A percentile compares a stretch with the other conserved stretches of the same genome.
Evolutionary conservation across 306 rosid species (phyloP).

Genomic region (Lupinus albus): DNA sequence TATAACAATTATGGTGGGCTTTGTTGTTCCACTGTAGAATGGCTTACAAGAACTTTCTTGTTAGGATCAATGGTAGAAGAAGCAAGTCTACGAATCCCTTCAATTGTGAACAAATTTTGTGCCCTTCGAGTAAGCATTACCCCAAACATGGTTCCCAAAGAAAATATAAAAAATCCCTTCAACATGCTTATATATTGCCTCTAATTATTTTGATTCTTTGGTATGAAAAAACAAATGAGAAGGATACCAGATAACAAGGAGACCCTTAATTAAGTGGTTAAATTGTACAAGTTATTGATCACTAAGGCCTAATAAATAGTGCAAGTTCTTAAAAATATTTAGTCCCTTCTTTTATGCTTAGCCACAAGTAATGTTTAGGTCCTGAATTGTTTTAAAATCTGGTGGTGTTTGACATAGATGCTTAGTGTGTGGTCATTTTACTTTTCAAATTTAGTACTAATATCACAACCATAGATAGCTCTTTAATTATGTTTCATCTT

Average conservation of each 20-base stretch:
- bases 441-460: not conserved
- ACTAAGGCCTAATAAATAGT: conserved; percentile 20
- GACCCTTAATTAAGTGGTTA: not conserved
- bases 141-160: conserved; percentile 44
- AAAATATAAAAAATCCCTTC: conserved; percentile 39
- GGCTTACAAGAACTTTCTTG: conserved; percentile 32
- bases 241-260: not conserved
- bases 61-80: conserved; percentile 27
- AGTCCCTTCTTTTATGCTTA: conserved; percentile 25
- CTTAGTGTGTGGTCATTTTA: not conserved
- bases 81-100: conserved; percentile 30
- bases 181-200: conserved; percentile 27
- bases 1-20: not conserved
- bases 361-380: conserved; percentile 9
- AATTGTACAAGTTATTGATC: not conserved
- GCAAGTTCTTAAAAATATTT: not conserved
- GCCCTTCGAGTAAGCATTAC: conserved; percentile 15
- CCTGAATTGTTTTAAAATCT: conserved; percentile 8
- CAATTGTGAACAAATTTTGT: conserved; percentile 18
- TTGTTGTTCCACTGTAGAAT: conserved; percentile 2
- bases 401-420: not conserved
- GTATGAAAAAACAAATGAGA: not conserved
- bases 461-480: too few relatives aligned
- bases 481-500: too few relatives aligned
- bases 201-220: not conserved